Evolutionary conservation across 176 grass and related monocot genomes (phyloP).

Genomic region (sorghum (Sorghum bicolor)): DNA sequence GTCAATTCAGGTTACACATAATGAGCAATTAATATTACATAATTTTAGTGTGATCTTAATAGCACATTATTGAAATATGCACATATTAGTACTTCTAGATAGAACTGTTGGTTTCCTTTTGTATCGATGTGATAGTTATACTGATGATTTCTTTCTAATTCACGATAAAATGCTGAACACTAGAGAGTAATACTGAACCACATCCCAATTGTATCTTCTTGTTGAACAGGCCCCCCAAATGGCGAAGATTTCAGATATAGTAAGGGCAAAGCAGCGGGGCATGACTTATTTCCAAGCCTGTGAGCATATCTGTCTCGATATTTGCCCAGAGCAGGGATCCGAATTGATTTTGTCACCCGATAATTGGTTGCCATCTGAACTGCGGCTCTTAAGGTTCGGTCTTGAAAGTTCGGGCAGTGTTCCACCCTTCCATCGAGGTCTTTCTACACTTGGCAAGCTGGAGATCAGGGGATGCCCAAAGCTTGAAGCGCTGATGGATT

Average conservation of each 20-base stretch:
- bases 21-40: neutral
- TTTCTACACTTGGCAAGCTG: constrained; percentile 16
- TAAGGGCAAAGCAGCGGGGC: neutral
- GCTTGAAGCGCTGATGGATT: constrained; percentile 4
- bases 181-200: neutral
- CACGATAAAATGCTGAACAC: neutral
- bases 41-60: neutral
- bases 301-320: constrained; percentile 15
- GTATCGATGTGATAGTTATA: neutral
- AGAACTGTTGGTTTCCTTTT: neutral
- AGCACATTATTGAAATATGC: neutral
- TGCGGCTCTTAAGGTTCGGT: constrained; percentile 2
- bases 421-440: neutral
- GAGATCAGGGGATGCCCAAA: constrained; percentile 39
- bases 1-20: too few relatives aligned
- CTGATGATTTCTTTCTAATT: neutral
- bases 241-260: constrained; percentile 10
- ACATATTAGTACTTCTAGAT: neutral
- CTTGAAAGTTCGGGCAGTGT: neutral
- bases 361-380: constrained; percentile 5
- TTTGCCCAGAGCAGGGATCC: neutral
- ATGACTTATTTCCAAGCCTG: neutral
- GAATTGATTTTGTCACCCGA: neutral
- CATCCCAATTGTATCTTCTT: neutral
- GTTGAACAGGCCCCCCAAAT: neutral